These are phyloP conservation scores for Cercospora sojina DNA, from an alignment of 2,329 filamentous ascomycete genomes.

Conservation along the genomic window DNA sequence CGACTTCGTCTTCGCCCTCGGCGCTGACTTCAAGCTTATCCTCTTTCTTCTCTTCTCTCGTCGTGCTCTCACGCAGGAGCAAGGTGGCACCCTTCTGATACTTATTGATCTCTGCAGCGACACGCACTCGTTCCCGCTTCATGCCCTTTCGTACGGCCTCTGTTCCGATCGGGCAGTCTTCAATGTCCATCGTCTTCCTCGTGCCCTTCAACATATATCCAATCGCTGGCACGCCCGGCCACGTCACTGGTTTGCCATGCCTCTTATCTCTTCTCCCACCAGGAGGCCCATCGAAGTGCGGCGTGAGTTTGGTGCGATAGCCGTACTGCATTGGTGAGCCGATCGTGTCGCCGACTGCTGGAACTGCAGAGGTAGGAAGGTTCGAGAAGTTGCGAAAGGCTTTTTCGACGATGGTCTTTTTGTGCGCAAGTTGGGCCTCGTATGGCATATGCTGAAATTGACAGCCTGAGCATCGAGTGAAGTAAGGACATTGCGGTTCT, in stretches of 20 bases:
- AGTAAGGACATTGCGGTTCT: slow-evolving; percentile 77
- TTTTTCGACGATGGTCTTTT: slow-evolving; percentile 82
- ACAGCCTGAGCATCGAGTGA: slow-evolving; percentile 82
- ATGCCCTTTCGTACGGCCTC: slow-evolving; percentile 78
- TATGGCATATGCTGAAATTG: slow-evolving; percentile 98
- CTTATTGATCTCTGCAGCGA: slow-evolving; percentile 65
- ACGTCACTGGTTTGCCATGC: slow-evolving; percentile 56
- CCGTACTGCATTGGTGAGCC: slow-evolving; percentile 87
- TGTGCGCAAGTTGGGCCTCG: slow-evolving; percentile 77
- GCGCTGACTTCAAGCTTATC: slow-evolving; percentile 38
- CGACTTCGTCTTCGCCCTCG: slow-evolving; percentile 50
- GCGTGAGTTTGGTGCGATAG: slow-evolving; percentile 95
- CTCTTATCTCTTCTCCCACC: slow-evolving; percentile 49
- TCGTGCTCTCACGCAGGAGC: slow-evolving; percentile 81
- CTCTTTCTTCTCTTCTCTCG: slow-evolving; percentile 57
- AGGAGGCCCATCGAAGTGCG: slow-evolving; percentile 84
- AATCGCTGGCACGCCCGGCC: slow-evolving; percentile 70
- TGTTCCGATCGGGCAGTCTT: slow-evolving; percentile 95
- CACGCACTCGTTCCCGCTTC: slow-evolving; percentile 72
- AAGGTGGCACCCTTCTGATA: slow-evolving; percentile 85
- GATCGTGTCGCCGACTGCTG: slow-evolving; percentile 77
- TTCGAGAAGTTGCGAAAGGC: slow-evolving; percentile 90
- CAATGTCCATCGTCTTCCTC: slow-evolving; percentile 81
- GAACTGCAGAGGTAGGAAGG: slow-evolving; percentile 71
- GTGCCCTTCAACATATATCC: slow-evolving; percentile 90